Percentiles rank a stretch among this genome's conserved stretches.
Evolutionary conservation across 2,329 filamentous ascomycete species (phyloP).

Genomic region (Fusarium duplospermum): DNA sequence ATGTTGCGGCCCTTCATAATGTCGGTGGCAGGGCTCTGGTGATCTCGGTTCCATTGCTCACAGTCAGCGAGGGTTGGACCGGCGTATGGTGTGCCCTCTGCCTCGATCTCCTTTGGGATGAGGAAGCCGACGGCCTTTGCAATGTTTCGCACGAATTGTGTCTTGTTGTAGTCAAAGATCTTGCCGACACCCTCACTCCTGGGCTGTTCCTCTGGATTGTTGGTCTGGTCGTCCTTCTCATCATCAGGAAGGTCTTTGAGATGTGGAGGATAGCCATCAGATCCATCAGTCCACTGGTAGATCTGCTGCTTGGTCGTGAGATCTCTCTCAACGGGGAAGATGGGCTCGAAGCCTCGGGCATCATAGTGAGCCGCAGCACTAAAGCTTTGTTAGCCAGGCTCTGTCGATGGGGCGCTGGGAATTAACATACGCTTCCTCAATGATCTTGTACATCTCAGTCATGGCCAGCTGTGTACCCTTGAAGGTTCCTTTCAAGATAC

Average conservation of each 20-base stretch:
- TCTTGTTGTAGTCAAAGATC: constrained; percentile 22
- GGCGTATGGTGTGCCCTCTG: not conserved
- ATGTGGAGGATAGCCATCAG: constrained; percentile 22
- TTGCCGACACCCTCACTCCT: not conserved
- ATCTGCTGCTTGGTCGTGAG: constrained; percentile 3
- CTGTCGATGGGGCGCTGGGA: rapidly evolving
- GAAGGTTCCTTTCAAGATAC: constrained; percentile 20
- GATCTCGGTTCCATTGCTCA: constrained; percentile 11
- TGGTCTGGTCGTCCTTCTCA: not conserved
- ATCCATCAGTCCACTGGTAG: constrained; percentile 23
- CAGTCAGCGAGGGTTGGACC: constrained; percentile 17
- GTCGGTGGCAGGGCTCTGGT: not conserved
- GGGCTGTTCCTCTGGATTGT: not conserved
- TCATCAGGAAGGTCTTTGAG: constrained; percentile 1
- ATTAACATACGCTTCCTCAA: constrained; percentile 17
- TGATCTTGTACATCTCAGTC: constrained; percentile 25
- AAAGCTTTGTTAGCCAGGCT: not conserved
- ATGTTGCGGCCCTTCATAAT: constrained; percentile 34
- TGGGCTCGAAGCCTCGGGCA: constrained; percentile 8
- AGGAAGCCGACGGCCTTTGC: constrained; percentile 4
- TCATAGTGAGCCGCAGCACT: constrained; percentile 19
- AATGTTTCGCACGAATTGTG: not conserved
- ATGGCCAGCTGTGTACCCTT: constrained; percentile 18
- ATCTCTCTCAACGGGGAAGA: constrained; percentile 11
- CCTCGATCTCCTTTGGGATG: constrained; percentile 4